These are phyloP conservation scores for Aspergillus felis DNA, from an alignment of 2,329 filamentous ascomycete species.

Conservation along the genomic window DNA sequence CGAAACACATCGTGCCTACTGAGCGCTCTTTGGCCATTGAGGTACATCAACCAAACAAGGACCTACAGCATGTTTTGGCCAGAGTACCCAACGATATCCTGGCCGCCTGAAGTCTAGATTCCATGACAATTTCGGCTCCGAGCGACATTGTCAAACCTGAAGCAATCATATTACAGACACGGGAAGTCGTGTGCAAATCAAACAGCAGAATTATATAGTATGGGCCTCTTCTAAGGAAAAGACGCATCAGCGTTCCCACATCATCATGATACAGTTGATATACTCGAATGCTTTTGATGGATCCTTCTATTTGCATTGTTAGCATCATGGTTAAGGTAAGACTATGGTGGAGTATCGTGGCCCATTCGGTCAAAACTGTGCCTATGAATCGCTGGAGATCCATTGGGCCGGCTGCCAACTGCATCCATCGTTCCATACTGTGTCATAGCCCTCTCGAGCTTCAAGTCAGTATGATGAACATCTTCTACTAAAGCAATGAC, in stretches of 20 bases:
- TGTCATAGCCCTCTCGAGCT: neutral
- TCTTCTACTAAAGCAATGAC: neutral
- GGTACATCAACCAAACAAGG: neutral
- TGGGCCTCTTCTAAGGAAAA: neutral
- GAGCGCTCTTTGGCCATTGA: no score
- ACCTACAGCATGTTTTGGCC: neutral
- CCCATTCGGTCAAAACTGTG: no score
- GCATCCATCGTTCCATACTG: neutral
- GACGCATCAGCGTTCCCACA: neutral
- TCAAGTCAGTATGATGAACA: neutral
- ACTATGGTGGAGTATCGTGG: neutral
- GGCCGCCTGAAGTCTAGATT: neutral
- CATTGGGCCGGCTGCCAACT: neutral
- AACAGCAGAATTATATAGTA: neutral
- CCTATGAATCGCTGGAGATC: neutral
- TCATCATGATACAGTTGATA: neutral
- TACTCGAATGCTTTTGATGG: neutral
- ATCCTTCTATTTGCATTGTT: neutral
- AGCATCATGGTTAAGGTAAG: neutral
- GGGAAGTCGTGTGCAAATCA: neutral
- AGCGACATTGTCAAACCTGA: neutral
- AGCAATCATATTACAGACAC: neutral
- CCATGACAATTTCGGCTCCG: no score
- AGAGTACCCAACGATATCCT: neutral
- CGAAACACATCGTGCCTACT: no score